Conservation (phyloP, 129 eudicot species). For the Apium graveolens region DNA sequence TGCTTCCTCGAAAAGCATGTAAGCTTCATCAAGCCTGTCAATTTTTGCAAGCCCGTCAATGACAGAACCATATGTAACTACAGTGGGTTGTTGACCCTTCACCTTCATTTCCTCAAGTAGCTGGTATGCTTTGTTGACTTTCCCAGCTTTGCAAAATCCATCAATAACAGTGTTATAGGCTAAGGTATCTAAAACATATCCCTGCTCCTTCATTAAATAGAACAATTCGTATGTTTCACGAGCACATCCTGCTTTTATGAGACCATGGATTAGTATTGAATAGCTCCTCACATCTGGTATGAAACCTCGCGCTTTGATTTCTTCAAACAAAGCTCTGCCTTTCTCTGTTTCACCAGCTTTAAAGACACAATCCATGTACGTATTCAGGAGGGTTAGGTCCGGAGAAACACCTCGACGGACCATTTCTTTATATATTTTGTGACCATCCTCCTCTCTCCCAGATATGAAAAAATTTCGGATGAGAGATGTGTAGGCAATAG, state of each 20-base stretch:
- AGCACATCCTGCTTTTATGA: conserved; percentile 74
- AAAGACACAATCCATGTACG: conserved; percentile 89
- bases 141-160: conserved; percentile 85
- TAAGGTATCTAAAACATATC: conserved; percentile 71
- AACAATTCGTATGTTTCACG: conserved; percentile 57
- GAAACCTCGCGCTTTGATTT: conserved; percentile 52
- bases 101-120: conserved; percentile 92
- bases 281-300: conserved; percentile 81
- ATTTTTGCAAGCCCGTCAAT: conserved; percentile 96
- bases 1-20: conserved; percentile 98
- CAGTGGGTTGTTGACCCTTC: conserved; percentile 63
- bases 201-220: conserved; percentile 77
- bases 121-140: conserved; percentile 82
- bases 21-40: conserved; percentile 90
- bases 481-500: conserved; percentile 75
- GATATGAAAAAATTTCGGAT: conserved; percentile 61
- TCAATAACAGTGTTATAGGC: conserved; percentile 84
- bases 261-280: conserved; percentile 81
- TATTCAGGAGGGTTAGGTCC: conserved; percentile 73
- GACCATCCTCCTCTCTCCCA: conserved; percentile 81
- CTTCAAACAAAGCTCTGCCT: conserved; percentile 78
- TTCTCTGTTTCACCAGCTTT: conserved; percentile 84
- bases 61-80: conserved; percentile 87
- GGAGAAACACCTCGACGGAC: conserved; percentile 50
- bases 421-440: conserved; percentile 91